Percentiles rank a stretch among this genome's conserved stretches.
Evolutionary conservation across 768 basidiomycete genomes (phyloP).

Genomic region (Coprinopsis cinerea): DNA sequence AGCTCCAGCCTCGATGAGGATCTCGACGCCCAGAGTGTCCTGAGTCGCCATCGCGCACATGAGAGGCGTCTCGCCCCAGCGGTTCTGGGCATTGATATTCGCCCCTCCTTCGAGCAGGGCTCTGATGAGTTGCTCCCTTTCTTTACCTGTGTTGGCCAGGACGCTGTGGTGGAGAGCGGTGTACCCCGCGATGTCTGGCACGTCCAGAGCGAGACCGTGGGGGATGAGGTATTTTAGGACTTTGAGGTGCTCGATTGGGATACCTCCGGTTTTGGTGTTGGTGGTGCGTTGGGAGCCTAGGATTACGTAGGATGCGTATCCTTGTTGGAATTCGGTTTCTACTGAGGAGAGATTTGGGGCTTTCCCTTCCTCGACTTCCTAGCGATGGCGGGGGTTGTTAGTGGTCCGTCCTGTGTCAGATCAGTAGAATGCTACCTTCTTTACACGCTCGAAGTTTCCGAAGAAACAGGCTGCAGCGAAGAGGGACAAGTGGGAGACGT

Average conservation of each 20-base stretch:
- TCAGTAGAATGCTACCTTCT: constrained; percentile 17
- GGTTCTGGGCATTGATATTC: constrained; percentile 42
- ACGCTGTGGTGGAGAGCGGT: constrained; percentile 46
- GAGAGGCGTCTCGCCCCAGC: constrained; percentile 42
- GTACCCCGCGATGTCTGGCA: constrained; percentile 40
- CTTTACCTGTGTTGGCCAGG: constrained; percentile 15
- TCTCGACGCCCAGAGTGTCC: constrained; percentile 28
- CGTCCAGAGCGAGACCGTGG: constrained; percentile 32
- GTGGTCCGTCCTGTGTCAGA: neutral
- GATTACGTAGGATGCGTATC: constrained; percentile 35
- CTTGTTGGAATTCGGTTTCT: constrained; percentile 37
- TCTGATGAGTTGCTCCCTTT: constrained; percentile 28
- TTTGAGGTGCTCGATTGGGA: constrained; percentile 16
- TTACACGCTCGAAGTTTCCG: constrained; percentile 18
- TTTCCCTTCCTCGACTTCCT: constrained; percentile 24
- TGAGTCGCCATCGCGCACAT: constrained; percentile 27
- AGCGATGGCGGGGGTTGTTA: neutral
- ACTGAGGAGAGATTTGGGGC: constrained; percentile 33
- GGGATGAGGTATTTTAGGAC: constrained; percentile 36
- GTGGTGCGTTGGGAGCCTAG: constrained; percentile 34
- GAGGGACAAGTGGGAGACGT: constrained; percentile 18
- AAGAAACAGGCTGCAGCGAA: constrained; percentile 24
- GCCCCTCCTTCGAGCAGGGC: constrained; percentile 41
- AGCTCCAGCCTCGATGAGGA: constrained; percentile 46
- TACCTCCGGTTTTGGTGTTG: neutral